These are phyloP conservation scores for Dryadomyces quercus-mongolicae DNA, from an alignment of 2,329 filamentous ascomycete genomes.

Conservation along the genomic window DNA sequence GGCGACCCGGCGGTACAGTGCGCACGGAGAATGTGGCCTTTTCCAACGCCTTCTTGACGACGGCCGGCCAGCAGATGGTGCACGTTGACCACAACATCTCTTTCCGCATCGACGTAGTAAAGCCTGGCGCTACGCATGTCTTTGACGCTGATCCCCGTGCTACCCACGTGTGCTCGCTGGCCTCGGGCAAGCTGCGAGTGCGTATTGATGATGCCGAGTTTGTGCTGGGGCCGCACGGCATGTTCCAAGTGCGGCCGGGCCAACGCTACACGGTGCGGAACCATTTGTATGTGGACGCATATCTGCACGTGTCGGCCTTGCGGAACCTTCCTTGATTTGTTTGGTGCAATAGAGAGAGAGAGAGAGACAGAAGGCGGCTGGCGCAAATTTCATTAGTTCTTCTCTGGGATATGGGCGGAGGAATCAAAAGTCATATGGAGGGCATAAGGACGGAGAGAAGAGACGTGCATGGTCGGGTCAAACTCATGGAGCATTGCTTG, in stretches of 20 bases:
- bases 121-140: conserved; percentile 11
- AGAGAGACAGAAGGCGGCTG: neutral
- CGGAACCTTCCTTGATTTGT: neutral
- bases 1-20: conserved; percentile 1
- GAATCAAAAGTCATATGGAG: too few species aligned
- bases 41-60: conserved; percentile 21
- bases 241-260: conserved; percentile 29
- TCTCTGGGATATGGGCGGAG: too few species aligned
- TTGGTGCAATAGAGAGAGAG: neutral
- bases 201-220: conserved; percentile 22
- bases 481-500: too few species aligned
- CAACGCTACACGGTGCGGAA: conserved; percentile 28
- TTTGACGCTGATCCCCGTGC: conserved; percentile 11
- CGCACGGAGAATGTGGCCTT: conserved; percentile 17
- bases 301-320: conserved; percentile 21
- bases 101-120: conserved; percentile 18
- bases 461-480: too few species aligned
- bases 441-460: too few species aligned
- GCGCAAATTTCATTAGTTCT: too few species aligned
- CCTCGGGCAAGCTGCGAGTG: conserved; percentile 19
- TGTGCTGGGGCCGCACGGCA: conserved; percentile 28
- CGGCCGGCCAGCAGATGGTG: conserved; percentile 10
- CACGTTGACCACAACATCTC: conserved; percentile 16
- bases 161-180: conserved; percentile 18
- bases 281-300: conserved; percentile 29